These are phyloP conservation scores for Platanthera guangdongensis DNA, from an alignment of 106 monocot genomes.

Conservation along the genomic window DNA sequence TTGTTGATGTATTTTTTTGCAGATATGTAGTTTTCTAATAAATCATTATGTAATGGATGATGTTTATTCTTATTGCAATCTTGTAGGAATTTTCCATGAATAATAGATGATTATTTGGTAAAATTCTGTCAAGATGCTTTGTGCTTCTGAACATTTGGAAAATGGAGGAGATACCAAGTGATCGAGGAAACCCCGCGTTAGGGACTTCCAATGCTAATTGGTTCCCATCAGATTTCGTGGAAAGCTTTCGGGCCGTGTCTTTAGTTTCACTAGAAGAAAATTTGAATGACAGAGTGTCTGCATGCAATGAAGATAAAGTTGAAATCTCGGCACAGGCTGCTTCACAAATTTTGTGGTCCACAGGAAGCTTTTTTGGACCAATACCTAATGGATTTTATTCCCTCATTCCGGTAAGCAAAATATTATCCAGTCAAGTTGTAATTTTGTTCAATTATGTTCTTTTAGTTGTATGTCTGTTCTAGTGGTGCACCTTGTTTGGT, in stretches of 20 bases:
- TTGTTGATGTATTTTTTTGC: not conserved
- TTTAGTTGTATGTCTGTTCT: not conserved
- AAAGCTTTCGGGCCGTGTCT: slow-evolving; percentile 52
- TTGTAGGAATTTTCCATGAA: slow-evolving; percentile 4
- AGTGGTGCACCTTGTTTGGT: not conserved
- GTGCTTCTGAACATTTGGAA: slow-evolving; percentile 18
- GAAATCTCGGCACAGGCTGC: slow-evolving; percentile 39
- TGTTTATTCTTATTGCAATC: not conserved
- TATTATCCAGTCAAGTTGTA: not conserved
- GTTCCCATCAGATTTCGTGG: slow-evolving; percentile 55
- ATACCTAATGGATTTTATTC: slow-evolving; percentile 98
- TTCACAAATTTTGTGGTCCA: slow-evolving; percentile 80
- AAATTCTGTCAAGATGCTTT: slow-evolving; percentile 11
- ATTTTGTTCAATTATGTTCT: not conserved
- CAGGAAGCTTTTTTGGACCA: slow-evolving; percentile 52
- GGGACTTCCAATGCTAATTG: slow-evolving; percentile 36
- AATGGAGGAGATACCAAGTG: slow-evolving; percentile 56
- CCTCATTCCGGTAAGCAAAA: slow-evolving; percentile 64
- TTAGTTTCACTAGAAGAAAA: slow-evolving; percentile 29
- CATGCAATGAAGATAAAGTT: slow-evolving; percentile 19
- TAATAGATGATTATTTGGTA: slow-evolving; percentile 6
- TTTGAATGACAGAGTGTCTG: slow-evolving; percentile 13
- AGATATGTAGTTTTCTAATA: not conserved
- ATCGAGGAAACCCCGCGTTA: slow-evolving; percentile 34
- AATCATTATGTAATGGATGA: not conserved